Conservation (phyloP, 768 basidiomycete genomes). For the Pholiota molesta region DNA sequence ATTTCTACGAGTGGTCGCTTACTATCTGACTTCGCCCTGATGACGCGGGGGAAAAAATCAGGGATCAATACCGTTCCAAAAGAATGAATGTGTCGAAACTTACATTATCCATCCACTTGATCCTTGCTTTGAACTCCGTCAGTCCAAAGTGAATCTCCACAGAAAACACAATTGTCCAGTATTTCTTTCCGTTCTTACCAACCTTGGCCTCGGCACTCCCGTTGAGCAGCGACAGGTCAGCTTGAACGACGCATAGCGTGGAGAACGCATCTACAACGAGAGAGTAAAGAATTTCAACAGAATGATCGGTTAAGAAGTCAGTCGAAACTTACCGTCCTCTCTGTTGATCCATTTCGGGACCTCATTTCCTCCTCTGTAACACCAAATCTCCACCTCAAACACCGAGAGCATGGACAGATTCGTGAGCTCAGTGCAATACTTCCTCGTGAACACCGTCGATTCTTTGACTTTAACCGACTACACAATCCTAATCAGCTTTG, state of each 20-base stretch:
- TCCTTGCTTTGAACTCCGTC: conserved; percentile 81
- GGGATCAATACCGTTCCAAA: neutral
- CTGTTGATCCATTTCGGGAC: conserved; percentile 78
- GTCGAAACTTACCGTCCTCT: conserved; percentile 45
- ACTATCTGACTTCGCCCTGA: conserved; percentile 77
- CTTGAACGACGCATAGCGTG: conserved; percentile 77
- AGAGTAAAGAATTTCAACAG: conserved; percentile 4
- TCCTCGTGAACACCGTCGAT: conserved; percentile 78
- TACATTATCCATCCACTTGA: conserved; percentile 83
- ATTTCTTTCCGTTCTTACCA: conserved; percentile 67
- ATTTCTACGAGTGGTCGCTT: conserved; percentile 29
- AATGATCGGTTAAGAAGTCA: neutral
- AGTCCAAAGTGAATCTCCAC: conserved; percentile 84
- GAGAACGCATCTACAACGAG: conserved; percentile 61
- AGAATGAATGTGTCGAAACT: conserved; percentile 28
- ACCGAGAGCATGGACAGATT: conserved; percentile 75
- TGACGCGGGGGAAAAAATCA: conserved; percentile 5
- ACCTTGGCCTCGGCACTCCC: conserved; percentile 71
- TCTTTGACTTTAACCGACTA: conserved; percentile 79
- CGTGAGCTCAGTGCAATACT: conserved; percentile 83
- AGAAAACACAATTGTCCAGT: conserved; percentile 85
- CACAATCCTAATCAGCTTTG: neutral
- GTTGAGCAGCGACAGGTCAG: conserved; percentile 73
- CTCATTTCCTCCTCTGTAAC: conserved; percentile 73
- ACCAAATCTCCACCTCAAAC: conserved; percentile 87